These are phyloP conservation scores for Neoascochyta sp. DNA, from an alignment of 2,329 filamentous ascomycete genomes.

Conservation along the genomic window DNA sequence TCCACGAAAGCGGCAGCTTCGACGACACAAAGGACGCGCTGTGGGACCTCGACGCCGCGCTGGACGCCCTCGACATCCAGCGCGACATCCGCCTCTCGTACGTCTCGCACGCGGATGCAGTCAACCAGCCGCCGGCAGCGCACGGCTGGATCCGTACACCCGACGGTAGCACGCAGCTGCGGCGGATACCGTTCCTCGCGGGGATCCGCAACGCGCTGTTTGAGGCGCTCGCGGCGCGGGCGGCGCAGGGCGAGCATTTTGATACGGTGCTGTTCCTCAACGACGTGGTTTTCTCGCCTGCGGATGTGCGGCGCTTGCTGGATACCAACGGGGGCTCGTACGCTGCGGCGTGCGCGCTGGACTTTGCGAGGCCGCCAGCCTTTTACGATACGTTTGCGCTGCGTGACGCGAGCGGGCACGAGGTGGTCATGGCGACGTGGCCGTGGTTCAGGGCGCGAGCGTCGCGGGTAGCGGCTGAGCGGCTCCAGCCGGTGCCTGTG, in stretches of 20 bases:
- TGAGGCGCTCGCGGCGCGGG: constrained; percentile 53
- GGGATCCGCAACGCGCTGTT: constrained; percentile 62
- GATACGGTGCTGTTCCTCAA: constrained; percentile 62
- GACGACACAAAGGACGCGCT: constrained; percentile 65
- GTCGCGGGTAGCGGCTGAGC: constrained; percentile 54
- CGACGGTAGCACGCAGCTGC: constrained; percentile 46
- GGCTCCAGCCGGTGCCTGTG: constrained; percentile 52
- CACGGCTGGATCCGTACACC: constrained; percentile 63
- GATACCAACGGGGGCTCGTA: constrained; percentile 57
- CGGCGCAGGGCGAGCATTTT: constrained; percentile 49
- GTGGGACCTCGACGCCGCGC: constrained; percentile 52
- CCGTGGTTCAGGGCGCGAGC: constrained; percentile 54
- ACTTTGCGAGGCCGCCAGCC: constrained; percentile 53
- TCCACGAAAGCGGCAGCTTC: constrained; percentile 66
- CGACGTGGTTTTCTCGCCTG: constrained; percentile 58
- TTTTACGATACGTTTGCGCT: constrained; percentile 64
- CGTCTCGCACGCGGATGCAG: constrained; percentile 46
- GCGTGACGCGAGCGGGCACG: constrained; percentile 51
- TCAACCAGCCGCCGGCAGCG: constrained; percentile 17
- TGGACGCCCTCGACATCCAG: constrained; percentile 53
- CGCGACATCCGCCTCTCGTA: constrained; percentile 57
- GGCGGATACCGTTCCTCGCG: constrained; percentile 67
- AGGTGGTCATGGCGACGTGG: constrained; percentile 54
- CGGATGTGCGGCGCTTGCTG: constrained; percentile 55
- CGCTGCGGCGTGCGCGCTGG: constrained; percentile 60